Conservation (phyloP, 345 rosid species). For the Eucalyptus sideroxylon region DNA sequence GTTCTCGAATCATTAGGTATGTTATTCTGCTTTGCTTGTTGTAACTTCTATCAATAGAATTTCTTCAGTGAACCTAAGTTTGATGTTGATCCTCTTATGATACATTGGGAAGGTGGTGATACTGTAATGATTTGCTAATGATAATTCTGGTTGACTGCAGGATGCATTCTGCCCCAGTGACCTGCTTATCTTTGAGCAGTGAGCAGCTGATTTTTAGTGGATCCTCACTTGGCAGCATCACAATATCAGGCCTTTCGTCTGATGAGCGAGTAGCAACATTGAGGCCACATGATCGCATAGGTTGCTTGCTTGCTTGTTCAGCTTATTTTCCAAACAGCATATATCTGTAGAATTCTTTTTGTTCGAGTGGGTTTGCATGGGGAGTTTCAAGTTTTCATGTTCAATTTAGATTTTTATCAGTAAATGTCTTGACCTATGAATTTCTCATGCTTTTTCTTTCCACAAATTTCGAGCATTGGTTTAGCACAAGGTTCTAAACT, state of each 20-base stretch:
- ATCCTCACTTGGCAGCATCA: conserved; percentile 63
- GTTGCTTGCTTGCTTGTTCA: conserved; percentile 14
- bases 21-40: neutral
- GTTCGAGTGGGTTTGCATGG: neutral
- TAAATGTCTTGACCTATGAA: neutral
- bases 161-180: conserved; percentile 63
- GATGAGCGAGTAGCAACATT: conserved; percentile 55
- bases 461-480: neutral
- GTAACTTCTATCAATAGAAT: neutral
- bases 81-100: neutral
- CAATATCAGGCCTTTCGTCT: conserved; percentile 47
- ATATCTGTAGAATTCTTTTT: neutral
- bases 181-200: conserved; percentile 60
- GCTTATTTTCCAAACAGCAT: neutral
- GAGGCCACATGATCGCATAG: conserved; percentile 49
- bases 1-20: conserved; percentile 73
- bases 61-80: neutral
- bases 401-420: neutral
- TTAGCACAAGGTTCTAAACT: neutral
- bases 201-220: conserved; percentile 65
- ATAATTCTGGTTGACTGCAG: conserved; percentile 13
- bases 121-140: neutral
- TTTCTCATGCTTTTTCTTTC: neutral
- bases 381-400: neutral
- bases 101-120: neutral